These are phyloP conservation scores for Chrysosporium queenslandicum DNA, from an alignment of 2,329 filamentous ascomycete species.

Conservation along the genomic window DNA sequence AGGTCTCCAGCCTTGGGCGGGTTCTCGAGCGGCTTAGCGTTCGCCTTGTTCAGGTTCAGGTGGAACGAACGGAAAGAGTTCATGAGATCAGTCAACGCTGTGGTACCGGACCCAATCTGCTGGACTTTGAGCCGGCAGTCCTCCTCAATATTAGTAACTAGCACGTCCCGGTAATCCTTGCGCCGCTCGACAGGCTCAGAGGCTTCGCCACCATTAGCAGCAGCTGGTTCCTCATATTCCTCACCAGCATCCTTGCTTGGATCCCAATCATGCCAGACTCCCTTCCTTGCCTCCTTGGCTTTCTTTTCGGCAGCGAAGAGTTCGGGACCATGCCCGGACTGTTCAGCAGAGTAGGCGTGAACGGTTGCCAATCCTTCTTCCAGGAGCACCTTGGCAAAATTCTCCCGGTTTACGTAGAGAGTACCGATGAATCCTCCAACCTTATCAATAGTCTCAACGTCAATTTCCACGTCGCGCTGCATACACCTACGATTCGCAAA, in stretches of 20 bases:
- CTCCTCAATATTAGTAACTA: constrained; percentile 80
- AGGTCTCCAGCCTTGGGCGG: constrained; percentile 84
- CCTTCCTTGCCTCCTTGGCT: constrained; percentile 81
- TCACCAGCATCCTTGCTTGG: constrained; percentile 69
- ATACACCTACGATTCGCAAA: constrained; percentile 79
- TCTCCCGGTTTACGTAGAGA: constrained; percentile 87
- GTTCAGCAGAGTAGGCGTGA: constrained; percentile 90
- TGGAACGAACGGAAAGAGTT: constrained; percentile 82
- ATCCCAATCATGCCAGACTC: constrained; percentile 89
- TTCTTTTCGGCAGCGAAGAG: constrained; percentile 77
- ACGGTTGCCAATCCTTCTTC: constrained; percentile 91
- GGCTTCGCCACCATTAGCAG: constrained; percentile 43
- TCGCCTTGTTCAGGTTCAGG: constrained; percentile 72
- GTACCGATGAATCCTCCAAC: constrained; percentile 94
- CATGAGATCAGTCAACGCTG: constrained; percentile 79
- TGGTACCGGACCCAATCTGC: constrained; percentile 75
- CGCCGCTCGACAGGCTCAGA: constrained; percentile 51
- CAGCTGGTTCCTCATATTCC: constrained; percentile 41
- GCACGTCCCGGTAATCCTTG: constrained; percentile 88
- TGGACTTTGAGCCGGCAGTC: constrained; percentile 82
- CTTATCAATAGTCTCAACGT: constrained; percentile 91
- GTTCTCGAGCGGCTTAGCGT: constrained; percentile 60
- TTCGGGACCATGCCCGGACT: constrained; percentile 79
- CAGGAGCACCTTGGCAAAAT: constrained; percentile 83
- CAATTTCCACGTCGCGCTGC: constrained; percentile 92